These are phyloP conservation scores for Malus hybrid DNA, from an alignment of 331 rosid species.

Conservation along the genomic window DNA sequence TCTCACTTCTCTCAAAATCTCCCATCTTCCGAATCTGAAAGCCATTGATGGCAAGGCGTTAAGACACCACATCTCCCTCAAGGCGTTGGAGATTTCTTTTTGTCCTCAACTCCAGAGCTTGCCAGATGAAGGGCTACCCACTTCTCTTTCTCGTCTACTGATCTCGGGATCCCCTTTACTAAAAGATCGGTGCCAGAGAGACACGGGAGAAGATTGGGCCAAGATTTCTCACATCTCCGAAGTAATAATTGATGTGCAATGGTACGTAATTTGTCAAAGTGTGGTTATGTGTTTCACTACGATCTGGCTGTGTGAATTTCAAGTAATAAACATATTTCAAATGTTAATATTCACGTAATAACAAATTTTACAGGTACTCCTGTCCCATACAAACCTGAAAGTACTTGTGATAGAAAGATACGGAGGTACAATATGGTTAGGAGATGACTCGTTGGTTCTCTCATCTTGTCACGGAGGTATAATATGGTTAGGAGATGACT, in stretches of 20 bases:
- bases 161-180: no score
- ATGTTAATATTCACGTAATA: no score
- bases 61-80: background rate
- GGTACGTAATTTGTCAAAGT: no score
- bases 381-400: no score
- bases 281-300: no score
- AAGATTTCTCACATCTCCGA: background rate
- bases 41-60: background rate
- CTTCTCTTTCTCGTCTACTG: background rate
- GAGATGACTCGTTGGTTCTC: background rate
- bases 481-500: background rate
- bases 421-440: background rate
- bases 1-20: background rate
- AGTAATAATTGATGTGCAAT: no score
- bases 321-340: no score
- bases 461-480: no score
- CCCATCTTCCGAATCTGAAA: background rate
- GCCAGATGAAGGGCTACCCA: background rate
- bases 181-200: background rate
- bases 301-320: no score
- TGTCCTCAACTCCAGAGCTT: background rate
- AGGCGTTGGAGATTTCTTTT: fast-evolving
- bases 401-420: no score
- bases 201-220: background rate
- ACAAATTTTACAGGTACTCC: no score